Evolutionary conservation across 108 stramenopile species (phyloP), one percentile per base, ranked within the genome.

Genomic region (Parietichytrium sp.): DNA sequence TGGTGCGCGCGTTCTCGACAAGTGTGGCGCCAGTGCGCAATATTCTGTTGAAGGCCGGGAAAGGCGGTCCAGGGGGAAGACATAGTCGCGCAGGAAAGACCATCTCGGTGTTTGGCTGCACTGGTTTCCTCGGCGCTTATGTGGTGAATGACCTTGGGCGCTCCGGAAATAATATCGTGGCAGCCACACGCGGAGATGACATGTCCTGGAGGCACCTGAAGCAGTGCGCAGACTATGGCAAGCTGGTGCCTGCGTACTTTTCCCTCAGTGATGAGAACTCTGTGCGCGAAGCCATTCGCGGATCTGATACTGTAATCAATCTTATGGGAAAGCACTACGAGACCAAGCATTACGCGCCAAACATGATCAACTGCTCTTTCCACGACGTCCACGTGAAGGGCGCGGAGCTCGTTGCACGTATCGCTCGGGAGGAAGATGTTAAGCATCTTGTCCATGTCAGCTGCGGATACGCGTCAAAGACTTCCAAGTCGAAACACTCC

Each of bases 301-400:
- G 93, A 84, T 91, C 93, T 48, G 96, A 97, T 61, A 55, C 95
- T 52, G 97, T 97, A 15, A 89, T 98, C 55, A 98, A 97, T 88
- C 54, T 96, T 20, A 92, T 97, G 81, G 96, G 96, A 13, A 98
- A 98, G 84, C 88, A 89, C 47, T 93, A 90, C 48, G 84, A 90
- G 55, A 88, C 83, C 25, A 26, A 29, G 45, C 51, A 79, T n/a
- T 36, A 4, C 25, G 26, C 45, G 18, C 47, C 31, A 1, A 78
- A 52, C 26, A n/a, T 29, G 42, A 48, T 81, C 23, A 95, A 94
- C 85, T 96, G 86, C 54, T 82, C 88, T 77, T 92, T 95, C 53
- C 86, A 91, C 47, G 95, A 98, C 86, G 89, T 90, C 55, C 93
- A 99, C 84, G 96, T 96, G 18, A 85, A 85, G 12, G 91, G 95